Percentiles rank a stretch among this genome's conserved stretches.
Conservation (phyloP, 257 asterid species). For the Solanum microdontum region DNA sequence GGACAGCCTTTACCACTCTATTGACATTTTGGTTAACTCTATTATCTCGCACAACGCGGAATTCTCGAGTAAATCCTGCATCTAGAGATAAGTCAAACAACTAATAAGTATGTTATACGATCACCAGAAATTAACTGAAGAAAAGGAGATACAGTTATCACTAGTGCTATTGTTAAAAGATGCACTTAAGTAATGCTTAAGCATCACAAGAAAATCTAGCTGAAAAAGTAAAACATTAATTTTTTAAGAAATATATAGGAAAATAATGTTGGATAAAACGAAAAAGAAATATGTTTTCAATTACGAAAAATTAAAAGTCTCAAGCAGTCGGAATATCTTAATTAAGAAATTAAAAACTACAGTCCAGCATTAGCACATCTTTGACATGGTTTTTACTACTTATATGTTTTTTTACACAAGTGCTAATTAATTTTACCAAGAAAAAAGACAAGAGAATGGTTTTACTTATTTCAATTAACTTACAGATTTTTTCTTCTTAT, state of each 20-base stretch:
- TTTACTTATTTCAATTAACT: background rate
- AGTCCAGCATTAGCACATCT: background rate
- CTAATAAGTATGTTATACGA: background rate
- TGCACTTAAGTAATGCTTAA: background rate
- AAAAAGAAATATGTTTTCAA: background rate
- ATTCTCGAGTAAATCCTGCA: conserved; percentile 63
- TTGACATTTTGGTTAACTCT: conserved; percentile 49
- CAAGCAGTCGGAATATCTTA: background rate
- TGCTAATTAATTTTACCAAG: background rate
- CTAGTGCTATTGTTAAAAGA: background rate
- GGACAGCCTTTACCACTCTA: conserved; percentile 41
- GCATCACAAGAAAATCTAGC: background rate
- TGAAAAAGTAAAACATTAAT: background rate
- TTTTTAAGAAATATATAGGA: background rate
- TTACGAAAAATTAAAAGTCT: background rate
- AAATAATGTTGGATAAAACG: background rate
- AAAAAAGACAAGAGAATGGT: background rate
- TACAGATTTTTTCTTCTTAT: background rate
- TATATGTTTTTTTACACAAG: background rate
- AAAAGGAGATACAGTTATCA: background rate
- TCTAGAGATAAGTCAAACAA: conserved; percentile 15
- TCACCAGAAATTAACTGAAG: background rate
- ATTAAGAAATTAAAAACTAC: background rate
- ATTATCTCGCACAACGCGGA: conserved; percentile 89
- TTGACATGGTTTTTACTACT: background rate